Base-by-base conservation (phyloP, 1,284 basidiomycete species). In the Lentinula novae-zelandiae region DNA sequence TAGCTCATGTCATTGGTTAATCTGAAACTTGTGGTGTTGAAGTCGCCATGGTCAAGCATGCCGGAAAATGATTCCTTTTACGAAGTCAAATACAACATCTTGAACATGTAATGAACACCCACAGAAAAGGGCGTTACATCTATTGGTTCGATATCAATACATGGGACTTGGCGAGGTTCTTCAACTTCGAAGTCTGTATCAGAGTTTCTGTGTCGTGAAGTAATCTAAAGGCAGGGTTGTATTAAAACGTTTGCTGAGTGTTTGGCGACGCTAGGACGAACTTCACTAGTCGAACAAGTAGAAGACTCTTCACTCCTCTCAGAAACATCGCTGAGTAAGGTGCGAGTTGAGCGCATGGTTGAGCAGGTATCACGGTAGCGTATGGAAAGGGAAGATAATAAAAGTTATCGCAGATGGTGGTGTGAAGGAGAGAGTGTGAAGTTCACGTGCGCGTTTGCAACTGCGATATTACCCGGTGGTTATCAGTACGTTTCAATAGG, bases 1-100 rank as follows among this genome's bases (percentile, higher is more conserved):
- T 76, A 78, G 60, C 75, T 78, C 12, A 68, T 64, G 60, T 78
- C 73, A 57, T 55, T 49, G 27, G 27, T 59, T 57, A 40, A 34
- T 60, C 53, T n/a, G 50, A 53, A 17, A 56, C 36, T 53, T 2
- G 51, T 53, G 51, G 52, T 20, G 27, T 53, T 12, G 55, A 60
- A 44, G 27, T 62, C 54, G 57, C 56, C 36, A 42, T 42, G 34
- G 13, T 57, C 54, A 13, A 61, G 44, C 17, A 56, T 42, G 52
- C 50, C 71, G 34, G 66, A 63, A 56, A 76, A 75, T 22, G 70
- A 72, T 50, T 69, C 68, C 73, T 73, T 46, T 44, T 2, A 56
- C 40, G 38, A 27, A 42, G 40, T 44, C 48, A 44, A 49, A 17
- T 17, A 31, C 9, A 44, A 12, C 13, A 34, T 15, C 12, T 39